A percentile compares a stretch with the other conserved stretches of the same genome.
Evolutionary conservation across 108 stramenopile genomes (phyloP).

Genomic region (Nitzschia inconspicua): DNA sequence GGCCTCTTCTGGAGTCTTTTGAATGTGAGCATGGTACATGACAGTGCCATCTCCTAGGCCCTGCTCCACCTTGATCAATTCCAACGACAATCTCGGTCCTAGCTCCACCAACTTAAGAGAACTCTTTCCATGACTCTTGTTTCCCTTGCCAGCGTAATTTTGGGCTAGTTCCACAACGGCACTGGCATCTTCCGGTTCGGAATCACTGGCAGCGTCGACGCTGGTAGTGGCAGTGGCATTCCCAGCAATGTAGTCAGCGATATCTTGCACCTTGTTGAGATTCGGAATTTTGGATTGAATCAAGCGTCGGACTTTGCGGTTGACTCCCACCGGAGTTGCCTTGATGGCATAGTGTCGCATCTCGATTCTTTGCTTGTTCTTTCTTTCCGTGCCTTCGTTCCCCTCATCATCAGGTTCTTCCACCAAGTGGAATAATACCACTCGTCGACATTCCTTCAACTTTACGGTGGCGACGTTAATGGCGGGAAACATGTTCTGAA

Average conservation of each 20-base stretch:
- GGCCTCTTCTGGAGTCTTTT: constrained; percentile 71
- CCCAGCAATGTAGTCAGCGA: constrained; percentile 93
- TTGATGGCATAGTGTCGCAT: constrained; percentile 97
- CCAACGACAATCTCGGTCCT: constrained; percentile 89
- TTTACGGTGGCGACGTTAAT: constrained; percentile 94
- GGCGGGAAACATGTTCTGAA: constrained; percentile 99
- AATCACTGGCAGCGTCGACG: constrained; percentile 69
- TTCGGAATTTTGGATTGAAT: constrained; percentile 94
- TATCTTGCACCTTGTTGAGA: constrained; percentile 86
- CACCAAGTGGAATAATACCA: constrained; percentile 91
- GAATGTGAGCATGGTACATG: constrained; percentile 93
- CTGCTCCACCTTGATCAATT: constrained; percentile 94
- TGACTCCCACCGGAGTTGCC: constrained; percentile 92
- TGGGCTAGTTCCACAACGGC: constrained; percentile 79
- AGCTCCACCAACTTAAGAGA: constrained; percentile 95
- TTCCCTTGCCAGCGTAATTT: constrained; percentile 79
- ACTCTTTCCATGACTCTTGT: constrained; percentile 75
- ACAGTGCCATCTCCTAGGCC: constrained; percentile 94
- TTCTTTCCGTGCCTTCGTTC: constrained; percentile 28
- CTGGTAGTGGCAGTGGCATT: constrained; percentile 33
- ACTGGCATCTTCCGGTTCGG: constrained; percentile 86
- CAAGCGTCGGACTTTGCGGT: constrained; percentile 85
- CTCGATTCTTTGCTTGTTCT: constrained; percentile 60
- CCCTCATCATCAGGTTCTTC: constrained; percentile 19
- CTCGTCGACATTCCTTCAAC: constrained; percentile 92